Conservation (phyloP, 208 protist genomes). For the Acanthamoeba lenticulata region DNA sequence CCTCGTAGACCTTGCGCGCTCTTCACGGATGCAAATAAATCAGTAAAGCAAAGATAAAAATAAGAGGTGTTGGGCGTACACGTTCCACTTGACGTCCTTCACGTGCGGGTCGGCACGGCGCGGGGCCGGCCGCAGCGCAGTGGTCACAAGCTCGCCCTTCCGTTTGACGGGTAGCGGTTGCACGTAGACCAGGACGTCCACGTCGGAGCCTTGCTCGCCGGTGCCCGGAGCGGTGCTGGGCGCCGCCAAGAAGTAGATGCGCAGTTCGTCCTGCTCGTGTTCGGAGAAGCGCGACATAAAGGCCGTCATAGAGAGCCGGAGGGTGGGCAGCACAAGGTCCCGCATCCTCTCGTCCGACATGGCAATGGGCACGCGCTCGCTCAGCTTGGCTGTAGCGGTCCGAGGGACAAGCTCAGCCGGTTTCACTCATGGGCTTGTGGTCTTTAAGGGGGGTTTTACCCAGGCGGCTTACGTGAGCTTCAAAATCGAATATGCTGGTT, state of each 20-base stretch:
- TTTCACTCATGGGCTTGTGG: no score
- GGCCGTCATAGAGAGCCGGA: not conserved
- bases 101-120: slow-evolving; percentile 21
- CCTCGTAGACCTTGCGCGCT: slow-evolving; percentile 42
- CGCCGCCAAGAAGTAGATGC: slow-evolving; percentile 21
- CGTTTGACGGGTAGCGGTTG: not conserved
- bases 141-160: not conserved
- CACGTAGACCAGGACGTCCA: slow-evolving; percentile 41
- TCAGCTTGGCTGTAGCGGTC: slow-evolving; percentile 11
- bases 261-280: not conserved
- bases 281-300: not conserved
- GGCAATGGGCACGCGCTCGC: not conserved
- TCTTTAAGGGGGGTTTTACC: no score
- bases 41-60: not conserved
- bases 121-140: not conserved
- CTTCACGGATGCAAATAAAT: not conserved
- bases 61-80: not conserved
- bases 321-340: not conserved
- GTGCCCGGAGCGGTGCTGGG: not conserved
- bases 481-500: not conserved
- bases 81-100: slow-evolving; percentile 56
- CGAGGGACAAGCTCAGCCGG: not conserved
- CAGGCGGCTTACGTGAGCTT: slow-evolving; percentile 1
- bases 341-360: slow-evolving; percentile 14
- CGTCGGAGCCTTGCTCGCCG: slow-evolving; percentile 18